Base-by-base conservation (phyloP, 2,329 filamentous ascomycete species). In the Beauveria bassiana region DNA sequence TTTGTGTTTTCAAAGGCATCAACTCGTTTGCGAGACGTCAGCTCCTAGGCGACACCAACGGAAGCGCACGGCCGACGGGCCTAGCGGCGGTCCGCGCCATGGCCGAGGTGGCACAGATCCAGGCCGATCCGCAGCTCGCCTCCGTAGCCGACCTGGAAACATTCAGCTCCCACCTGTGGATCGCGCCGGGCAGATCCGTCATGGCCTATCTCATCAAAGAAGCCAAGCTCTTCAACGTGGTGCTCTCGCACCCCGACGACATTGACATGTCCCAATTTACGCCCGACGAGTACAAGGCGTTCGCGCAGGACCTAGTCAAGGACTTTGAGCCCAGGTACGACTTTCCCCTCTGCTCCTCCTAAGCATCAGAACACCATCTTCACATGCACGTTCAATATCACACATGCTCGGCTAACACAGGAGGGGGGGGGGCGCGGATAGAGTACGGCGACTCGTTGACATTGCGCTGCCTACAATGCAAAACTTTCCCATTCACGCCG, bases 201-300 rank as follows among this genome's bases (percentile, higher is more conserved):
- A 79, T 80, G 75, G 73, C 75, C 1, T 78, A 77, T 63, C 70
- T 70, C 7, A 78, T 79, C 5, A 70, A 74, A 1, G 69, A 69
- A 3, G 74, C 74, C 1, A 71, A 72, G 46, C 68, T 73, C 1
- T 78, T 78, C 65, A 78, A 79, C 63, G 74, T 79, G 70, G 77
- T 78, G 0, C 68, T 79, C 1, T 75, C 74, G 5, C 75, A 78
- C 61, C 69, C 67, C 16, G 76, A 78, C 63, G 52, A 65, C 31
- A 45, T 65, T 43, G 47, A 65, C 54, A 65, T 65, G 31, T 62
- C 46, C 43, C 42, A 57, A 2, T 64, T 64, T 16, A 60, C 58
- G 7, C 7, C 55, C 1, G 57, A 53, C 9, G 52, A 66, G 20
- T 64, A 64, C 47, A 57, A 34, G 9, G 46, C 38, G 1, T 58